phyloP scores from a whole-genome alignment of 192 early-diverging fungal species.

The Geranomyces michiganensis region DNA sequence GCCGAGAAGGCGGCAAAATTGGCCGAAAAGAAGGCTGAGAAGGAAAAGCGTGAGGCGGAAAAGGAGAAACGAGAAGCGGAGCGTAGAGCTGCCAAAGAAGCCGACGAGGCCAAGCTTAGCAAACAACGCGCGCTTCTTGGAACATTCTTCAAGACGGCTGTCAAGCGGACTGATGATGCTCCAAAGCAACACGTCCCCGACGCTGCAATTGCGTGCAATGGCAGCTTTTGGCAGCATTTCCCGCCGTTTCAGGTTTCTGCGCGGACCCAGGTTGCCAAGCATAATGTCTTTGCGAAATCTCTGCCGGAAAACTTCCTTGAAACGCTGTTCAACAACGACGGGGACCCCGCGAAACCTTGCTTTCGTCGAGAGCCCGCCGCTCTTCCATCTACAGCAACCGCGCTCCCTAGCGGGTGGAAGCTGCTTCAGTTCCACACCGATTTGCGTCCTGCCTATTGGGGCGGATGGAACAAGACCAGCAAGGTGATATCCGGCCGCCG shows the following conservation, averaged over 20 bases:
- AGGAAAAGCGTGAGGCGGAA: conserved; percentile 36
- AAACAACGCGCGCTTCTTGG: conserved; percentile 17
- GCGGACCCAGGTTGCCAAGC: conserved; percentile 44
- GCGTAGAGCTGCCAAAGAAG: not conserved
- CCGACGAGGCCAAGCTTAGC: conserved; percentile 40
- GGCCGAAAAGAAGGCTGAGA: conserved; percentile 44
- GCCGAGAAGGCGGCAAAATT: conserved; percentile 37
- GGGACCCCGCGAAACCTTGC: not conserved
- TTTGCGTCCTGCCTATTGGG: conserved; percentile 76
- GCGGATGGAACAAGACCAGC: conserved; percentile 75
- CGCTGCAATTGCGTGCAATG: conserved; percentile 3
- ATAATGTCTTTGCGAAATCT: conserved; percentile 41
- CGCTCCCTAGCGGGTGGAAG: conserved; percentile 46
- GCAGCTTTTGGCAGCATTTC: conserved; percentile 54
- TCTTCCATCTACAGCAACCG: not conserved
- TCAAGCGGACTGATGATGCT: conserved; percentile 8
- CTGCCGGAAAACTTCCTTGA: not conserved
- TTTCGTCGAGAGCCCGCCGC: not conserved
- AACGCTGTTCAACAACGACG: conserved; percentile 14
- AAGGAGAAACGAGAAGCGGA: conserved; percentile 25
- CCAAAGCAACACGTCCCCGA: conserved; percentile 35
- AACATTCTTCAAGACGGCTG: conserved; percentile 26
- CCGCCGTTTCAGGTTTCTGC: conserved; percentile 65
- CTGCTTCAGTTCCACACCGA: conserved; percentile 73
- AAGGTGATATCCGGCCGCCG: conserved; percentile 55